A percentile compares a stretch with the other conserved stretches of the same genome.
Conservation (phyloP, 768 basidiomycete species). For the Candolleomyces aberdarensis region DNA sequence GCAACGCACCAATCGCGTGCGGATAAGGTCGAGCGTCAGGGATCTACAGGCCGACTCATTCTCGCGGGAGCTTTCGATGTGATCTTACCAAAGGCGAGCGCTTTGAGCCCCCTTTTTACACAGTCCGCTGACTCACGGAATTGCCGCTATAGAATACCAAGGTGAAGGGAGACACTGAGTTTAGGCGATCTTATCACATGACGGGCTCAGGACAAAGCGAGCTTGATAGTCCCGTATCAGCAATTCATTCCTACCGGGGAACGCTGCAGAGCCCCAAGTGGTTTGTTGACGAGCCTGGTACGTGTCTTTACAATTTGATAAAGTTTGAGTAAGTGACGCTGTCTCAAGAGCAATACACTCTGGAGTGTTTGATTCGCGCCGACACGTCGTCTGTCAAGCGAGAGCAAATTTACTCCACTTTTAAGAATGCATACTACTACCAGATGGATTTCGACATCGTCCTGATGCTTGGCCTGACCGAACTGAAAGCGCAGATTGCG, state of each 20-base stretch:
- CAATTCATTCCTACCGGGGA: not conserved
- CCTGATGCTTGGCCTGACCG: slow-evolving; percentile 50
- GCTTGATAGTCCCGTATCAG: not conserved
- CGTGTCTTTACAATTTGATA: not conserved
- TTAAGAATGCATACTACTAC: slow-evolving; percentile 18
- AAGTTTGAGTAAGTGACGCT: not conserved
- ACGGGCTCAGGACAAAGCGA: not conserved
- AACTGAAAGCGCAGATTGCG: slow-evolving; percentile 47
- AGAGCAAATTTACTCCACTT: not conserved
- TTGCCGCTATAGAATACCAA: not conserved
- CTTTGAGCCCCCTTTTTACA: not conserved
- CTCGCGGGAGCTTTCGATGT: not conserved
- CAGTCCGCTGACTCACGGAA: not conserved
- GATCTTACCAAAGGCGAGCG: not conserved
- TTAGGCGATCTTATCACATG: not conserved
- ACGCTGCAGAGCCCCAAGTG: not conserved
- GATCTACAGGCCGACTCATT: not conserved
- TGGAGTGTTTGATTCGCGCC: not conserved
- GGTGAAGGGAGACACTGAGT: not conserved
- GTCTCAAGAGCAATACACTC: not conserved
- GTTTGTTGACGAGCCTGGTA: not conserved
- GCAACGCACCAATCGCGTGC: not conserved
- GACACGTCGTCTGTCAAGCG: not conserved
- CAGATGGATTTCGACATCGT: slow-evolving; percentile 39
- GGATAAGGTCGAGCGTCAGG: not conserved